phyloP scores from a whole-genome alignment of 306 rosid genomes.

The Vigna unguiculata region DNA sequence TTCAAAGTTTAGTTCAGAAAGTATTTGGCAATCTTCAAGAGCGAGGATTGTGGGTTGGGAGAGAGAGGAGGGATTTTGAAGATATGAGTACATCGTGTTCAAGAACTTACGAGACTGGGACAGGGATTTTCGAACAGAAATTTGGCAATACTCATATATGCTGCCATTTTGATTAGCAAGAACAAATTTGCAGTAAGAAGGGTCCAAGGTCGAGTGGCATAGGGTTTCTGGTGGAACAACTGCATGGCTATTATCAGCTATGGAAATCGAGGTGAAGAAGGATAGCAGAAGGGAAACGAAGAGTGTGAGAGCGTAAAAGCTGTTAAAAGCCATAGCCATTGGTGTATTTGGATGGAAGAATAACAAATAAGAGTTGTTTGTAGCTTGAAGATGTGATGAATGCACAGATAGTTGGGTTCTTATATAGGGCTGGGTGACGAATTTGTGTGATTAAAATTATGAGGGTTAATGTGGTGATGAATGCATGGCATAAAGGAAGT shows the following conservation, averaged over 20 bases:
- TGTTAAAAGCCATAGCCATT: slow-evolving; percentile 40
- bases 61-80: slow-evolving; percentile 30
- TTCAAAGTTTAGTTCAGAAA: slow-evolving; percentile 62
- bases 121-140: slow-evolving; percentile 57
- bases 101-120: slow-evolving; percentile 64
- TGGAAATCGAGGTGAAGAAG: slow-evolving; percentile 28
- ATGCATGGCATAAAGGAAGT: background rate
- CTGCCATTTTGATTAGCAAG: slow-evolving; percentile 57
- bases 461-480: background rate
- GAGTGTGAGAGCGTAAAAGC: slow-evolving; percentile 1
- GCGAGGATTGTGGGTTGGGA: slow-evolving; percentile 58
- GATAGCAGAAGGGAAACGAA: slow-evolving; percentile 33
- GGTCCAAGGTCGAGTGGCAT: slow-evolving; percentile 60
- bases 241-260: slow-evolving; percentile 40
- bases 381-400: slow-evolving; percentile 17
- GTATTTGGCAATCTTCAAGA: slow-evolving; percentile 64
- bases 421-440: slow-evolving; percentile 15
- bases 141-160: slow-evolving; percentile 58
- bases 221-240: slow-evolving; percentile 44
- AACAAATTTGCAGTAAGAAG: slow-evolving; percentile 62
- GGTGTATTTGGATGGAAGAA: background rate
- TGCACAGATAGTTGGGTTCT: background rate
- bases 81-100: slow-evolving; percentile 46
- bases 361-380: background rate
- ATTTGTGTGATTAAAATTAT: background rate